Conservation (phyloP, 2,329 filamentous ascomycete genomes). For the Aspergillus tanneri region DNA sequence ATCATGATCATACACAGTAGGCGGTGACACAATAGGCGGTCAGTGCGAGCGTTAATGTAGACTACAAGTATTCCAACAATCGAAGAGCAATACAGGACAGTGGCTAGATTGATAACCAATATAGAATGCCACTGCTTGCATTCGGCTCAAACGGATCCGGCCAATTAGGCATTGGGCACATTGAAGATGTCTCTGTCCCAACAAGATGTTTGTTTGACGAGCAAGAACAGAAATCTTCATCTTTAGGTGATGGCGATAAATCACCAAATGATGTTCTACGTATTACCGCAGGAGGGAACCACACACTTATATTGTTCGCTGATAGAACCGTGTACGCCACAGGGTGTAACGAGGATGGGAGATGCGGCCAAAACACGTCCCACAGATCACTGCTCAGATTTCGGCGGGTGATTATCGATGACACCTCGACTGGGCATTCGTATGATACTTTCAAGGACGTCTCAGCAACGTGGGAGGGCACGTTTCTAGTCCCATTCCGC, state of each 20-base stretch:
- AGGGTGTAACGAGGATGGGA: slow-evolving; percentile 58
- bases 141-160: slow-evolving; percentile 76
- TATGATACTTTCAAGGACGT: slow-evolving; percentile 47
- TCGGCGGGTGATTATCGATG: slow-evolving; percentile 27
- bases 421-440: slow-evolving; percentile 3
- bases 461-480: slow-evolving; percentile 77
- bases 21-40: neutral
- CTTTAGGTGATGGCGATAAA: slow-evolving; percentile 41
- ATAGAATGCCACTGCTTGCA: slow-evolving; percentile 56
- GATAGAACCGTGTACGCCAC: slow-evolving; percentile 62
- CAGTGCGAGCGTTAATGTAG: too few relatives aligned
- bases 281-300: slow-evolving; percentile 74
- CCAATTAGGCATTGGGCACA: slow-evolving; percentile 70
- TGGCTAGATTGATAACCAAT: too few relatives aligned
- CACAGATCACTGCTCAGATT: slow-evolving; percentile 23
- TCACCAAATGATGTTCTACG: slow-evolving; percentile 28
- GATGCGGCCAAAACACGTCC: slow-evolving; percentile 36
- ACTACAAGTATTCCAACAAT: too few relatives aligned
- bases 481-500: slow-evolving; percentile 57
- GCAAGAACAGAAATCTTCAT: slow-evolving; percentile 23
- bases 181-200: slow-evolving; percentile 67
- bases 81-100: too few relatives aligned
- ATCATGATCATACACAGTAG: slow-evolving; percentile 1
- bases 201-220: slow-evolving; percentile 60
- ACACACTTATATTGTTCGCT: slow-evolving; percentile 70